A percentile compares a stretch with the other conserved stretches of the same genome.
Conservation (phyloP, 345 rosid genomes). For the Jatropha curcas region DNA sequence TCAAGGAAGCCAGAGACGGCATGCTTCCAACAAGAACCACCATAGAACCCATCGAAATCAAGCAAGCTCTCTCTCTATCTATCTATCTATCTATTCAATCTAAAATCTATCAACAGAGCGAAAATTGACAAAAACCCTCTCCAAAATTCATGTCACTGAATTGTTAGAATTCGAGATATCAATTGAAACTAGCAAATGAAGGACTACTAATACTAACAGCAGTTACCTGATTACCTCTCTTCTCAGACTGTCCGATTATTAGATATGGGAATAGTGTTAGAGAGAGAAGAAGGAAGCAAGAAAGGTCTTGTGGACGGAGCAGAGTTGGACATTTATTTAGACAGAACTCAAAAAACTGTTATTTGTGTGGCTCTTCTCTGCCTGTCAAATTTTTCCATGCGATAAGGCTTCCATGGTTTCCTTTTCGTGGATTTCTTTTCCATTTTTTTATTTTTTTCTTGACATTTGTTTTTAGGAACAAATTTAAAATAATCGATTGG, state of each 20-base stretch:
- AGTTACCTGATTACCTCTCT: conserved; percentile 20
- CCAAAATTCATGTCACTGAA: neutral
- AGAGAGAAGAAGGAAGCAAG: conserved; percentile 15
- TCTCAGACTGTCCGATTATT: neutral
- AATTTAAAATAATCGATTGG: no score
- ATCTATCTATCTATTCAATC: no score
- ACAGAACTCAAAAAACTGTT: neutral
- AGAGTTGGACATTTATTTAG: neutral
- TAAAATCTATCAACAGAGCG: no score
- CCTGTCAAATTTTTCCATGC: conserved; percentile 45
- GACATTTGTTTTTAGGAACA: no score
- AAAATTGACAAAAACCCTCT: no score
- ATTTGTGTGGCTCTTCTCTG: conserved; percentile 64
- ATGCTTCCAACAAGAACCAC: conserved; percentile 73
- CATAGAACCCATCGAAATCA: conserved; percentile 49
- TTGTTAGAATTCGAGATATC: neutral
- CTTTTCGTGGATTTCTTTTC: neutral
- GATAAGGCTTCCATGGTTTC: conserved; percentile 51
- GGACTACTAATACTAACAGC: neutral
- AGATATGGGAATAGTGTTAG: neutral
- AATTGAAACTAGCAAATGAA: neutral
- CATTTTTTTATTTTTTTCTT: no score
- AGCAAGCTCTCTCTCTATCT: conserved; percentile 10
- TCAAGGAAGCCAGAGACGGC: conserved; percentile 74
- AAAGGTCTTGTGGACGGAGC: conserved; percentile 15